Evolutionary conservation across 1,284 basidiomycete genomes (phyloP), one percentile per base, ranked within the genome.

Genomic region (Apiotrichum sp.): DNA sequence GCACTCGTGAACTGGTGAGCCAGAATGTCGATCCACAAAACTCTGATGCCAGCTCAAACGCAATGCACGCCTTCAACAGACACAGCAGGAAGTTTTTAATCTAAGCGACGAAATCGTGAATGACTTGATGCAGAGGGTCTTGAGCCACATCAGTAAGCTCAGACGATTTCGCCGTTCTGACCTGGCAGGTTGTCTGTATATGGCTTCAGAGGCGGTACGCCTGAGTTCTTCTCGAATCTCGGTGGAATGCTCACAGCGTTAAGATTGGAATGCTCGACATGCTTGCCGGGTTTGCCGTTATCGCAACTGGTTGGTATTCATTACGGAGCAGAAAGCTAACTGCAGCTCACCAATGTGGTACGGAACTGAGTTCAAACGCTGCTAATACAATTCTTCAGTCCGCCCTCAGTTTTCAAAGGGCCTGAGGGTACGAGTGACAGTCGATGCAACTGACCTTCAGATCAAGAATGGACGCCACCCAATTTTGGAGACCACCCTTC

Each of bases 401-500:
- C 86, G 90, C 2, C 92, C 92, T 0, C n/a, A 11, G 8, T 47
- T 36, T 22, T 1, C 35, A 7, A 29, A 31, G 5, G 13, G 16
- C 5, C 3, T 39, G 4, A n/a, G n/a, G 16, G 32, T 44, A 35
- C 13, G 40, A 41, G 11, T 41, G 9, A 6, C 10, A 4, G 31
- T 34, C 1, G 5, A 13, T 34, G 33, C 47, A 9, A 50, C 11
- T 6, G 4, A 22, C 22, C 22, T 22, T 0, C 45, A 73, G 13
- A 86, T 95, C 69, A 91, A 90, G 69, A 82, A 83, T 0, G 89
- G 91, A 2, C 81, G 87, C 7, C 91, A 93, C 72, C 89, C 91
- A 0, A 83, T 96, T 6, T 80, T 96, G 11, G 91, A 95, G 70
- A 83, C 78, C 2, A 79, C 87, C 2, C 83, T 87, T 56, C 77